A percentile compares a stretch with the other conserved stretches of the same genome.
These are phyloP conservation scores for Funneliformis caledonium DNA, from an alignment of 371 early-diverging fungal genomes.

Conservation along the genomic window DNA sequence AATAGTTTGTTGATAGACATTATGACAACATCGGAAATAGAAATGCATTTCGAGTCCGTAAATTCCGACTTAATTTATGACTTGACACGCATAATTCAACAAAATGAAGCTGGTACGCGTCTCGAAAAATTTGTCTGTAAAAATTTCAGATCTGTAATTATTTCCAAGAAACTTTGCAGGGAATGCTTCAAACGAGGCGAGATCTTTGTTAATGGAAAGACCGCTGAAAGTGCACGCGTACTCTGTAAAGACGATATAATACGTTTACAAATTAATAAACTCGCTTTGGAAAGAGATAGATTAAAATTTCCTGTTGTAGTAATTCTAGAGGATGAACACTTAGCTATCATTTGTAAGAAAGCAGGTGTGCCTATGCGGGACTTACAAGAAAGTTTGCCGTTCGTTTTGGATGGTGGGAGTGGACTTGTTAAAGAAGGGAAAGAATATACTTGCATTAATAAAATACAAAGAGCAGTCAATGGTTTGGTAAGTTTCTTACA, in stretches of 20 bases:
- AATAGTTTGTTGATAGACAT: too few relatives aligned
- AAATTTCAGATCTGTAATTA: conserved; percentile 19
- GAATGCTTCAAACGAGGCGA: conserved; percentile 25
- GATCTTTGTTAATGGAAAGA: conserved; percentile 4
- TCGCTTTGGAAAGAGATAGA: neutral
- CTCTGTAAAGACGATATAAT: neutral
- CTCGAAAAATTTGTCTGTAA: conserved; percentile 9
- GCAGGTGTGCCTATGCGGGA: neutral
- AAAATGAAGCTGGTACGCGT: conserved; percentile 17
- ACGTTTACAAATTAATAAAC: neutral
- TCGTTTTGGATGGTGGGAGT: neutral
- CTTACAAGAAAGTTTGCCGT: conserved; percentile 5
- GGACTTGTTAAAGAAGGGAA: neutral
- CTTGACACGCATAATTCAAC: neutral
- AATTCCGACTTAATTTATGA: neutral
- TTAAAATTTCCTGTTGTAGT: neutral
- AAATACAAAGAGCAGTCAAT: conserved; percentile 8
- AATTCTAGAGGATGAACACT: conserved; percentile 17
- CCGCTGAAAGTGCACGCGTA: conserved; percentile 13
- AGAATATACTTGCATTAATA: conserved; percentile 9
- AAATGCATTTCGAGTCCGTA: neutral
- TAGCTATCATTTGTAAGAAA: conserved; percentile 14
- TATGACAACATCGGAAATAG: too few relatives aligned
- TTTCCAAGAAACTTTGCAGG: conserved; percentile 12
- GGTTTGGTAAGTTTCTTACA: conserved; percentile 21